phyloP scores from a whole-genome alignment of 2,329 filamentous ascomycete genomes.

The Colletotrichum orbiculare region DNA sequence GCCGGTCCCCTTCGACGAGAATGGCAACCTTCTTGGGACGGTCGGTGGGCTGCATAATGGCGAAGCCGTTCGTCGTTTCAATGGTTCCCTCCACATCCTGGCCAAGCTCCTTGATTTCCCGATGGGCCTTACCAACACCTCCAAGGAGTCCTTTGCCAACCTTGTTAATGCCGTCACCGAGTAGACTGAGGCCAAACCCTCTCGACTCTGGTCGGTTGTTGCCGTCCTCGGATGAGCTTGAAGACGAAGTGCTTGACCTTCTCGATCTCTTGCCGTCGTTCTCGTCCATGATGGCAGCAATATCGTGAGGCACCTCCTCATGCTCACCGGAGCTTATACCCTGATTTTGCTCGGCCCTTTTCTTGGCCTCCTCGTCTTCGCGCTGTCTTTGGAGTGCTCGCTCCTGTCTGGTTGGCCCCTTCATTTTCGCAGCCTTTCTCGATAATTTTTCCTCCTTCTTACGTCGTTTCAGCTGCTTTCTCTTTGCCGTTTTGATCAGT shows the following conservation, averaged over 20 bases:
- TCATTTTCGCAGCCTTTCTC: conserved; percentile 63
- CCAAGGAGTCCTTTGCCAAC: conserved; percentile 47
- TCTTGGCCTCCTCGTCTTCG: conserved; percentile 61
- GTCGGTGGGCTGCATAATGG: conserved; percentile 40
- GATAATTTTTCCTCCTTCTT: conserved; percentile 73
- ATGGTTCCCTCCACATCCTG: conserved; percentile 63
- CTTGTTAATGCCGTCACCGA: conserved; percentile 62
- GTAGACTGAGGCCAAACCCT: conserved; percentile 38
- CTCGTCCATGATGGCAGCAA: conserved; percentile 59
- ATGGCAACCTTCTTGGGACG: conserved; percentile 45
- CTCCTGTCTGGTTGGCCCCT: conserved; percentile 63
- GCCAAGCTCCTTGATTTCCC: conserved; percentile 58
- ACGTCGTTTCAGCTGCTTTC: conserved; percentile 77
- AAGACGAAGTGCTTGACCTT: conserved; percentile 29
- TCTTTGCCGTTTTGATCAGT: conserved; percentile 83
- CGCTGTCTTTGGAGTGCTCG: conserved; percentile 57
- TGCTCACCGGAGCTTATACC: conserved; percentile 64
- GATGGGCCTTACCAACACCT: conserved; percentile 55
- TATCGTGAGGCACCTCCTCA: conserved; percentile 63
- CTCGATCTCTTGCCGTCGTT: conserved; percentile 38
- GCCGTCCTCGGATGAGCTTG: conserved; percentile 40
- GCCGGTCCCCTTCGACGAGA: conserved; percentile 47
- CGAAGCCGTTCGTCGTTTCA: conserved; percentile 67
- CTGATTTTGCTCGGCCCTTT: conserved; percentile 59
- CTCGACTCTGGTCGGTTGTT: conserved; percentile 10